Conservation (phyloP, 2,329 filamentous ascomycete genomes). For the Monilinia aucupariae region DNA sequence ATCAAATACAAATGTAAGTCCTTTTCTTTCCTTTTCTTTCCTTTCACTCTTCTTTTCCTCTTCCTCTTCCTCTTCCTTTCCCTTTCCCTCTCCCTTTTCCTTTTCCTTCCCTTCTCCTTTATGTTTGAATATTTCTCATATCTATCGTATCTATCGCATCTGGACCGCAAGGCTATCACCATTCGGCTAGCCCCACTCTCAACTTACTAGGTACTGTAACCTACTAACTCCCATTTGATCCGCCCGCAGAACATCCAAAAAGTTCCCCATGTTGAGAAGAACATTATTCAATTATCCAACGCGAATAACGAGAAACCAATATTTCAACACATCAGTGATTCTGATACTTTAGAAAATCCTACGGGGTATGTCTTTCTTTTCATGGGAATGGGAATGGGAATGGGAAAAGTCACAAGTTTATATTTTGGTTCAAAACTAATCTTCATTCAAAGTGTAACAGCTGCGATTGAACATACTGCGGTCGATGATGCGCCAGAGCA, state of each 20-base stretch:
- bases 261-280: conserved; percentile 3
- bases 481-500: conserved; percentile 10
- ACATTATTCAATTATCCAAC: neutral
- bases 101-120: neutral
- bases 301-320: neutral
- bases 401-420: neutral
- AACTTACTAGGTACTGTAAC: neutral
- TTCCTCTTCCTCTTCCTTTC: neutral
- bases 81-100: neutral
- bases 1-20: neutral
- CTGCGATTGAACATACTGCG: conserved; percentile 1
- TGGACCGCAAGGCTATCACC: neutral
- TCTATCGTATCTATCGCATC: neutral
- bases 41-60: neutral
- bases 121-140: neutral
- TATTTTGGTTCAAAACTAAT: conserved; percentile 1
- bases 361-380: conserved; percentile 2
- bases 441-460: neutral
- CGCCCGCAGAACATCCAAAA: conserved; percentile 14
- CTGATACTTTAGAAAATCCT: neutral
- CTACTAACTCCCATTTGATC: neutral
- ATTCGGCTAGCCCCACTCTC: conserved; percentile 8
- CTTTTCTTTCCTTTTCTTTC: neutral
- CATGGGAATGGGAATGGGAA: no score
- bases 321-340: conserved; percentile 6